These are phyloP conservation scores for Xylaria sp. DNA, from an alignment of 2,329 filamentous ascomycete genomes.

Conservation along the genomic window DNA sequence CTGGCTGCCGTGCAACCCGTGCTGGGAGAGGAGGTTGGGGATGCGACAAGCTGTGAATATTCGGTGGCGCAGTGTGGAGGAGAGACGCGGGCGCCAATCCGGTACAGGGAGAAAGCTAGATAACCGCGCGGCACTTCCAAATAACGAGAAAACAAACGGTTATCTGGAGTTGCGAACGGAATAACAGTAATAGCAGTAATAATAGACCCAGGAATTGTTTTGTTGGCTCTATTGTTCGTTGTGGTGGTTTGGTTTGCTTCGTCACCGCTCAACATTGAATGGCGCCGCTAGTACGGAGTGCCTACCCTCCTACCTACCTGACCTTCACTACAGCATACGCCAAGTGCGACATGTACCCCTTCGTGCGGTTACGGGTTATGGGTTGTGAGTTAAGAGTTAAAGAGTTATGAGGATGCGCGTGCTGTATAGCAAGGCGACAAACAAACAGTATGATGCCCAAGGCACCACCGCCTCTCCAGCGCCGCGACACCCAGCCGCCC, in stretches of 20 bases:
- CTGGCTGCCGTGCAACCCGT: slow-evolving; percentile 8
- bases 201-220: too few relatives aligned
- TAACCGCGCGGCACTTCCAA: slow-evolving; percentile 24
- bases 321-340: not conserved
- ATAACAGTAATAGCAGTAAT: slow-evolving; percentile 8
- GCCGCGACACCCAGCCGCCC: slow-evolving; percentile 19
- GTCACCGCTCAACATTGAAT: slow-evolving; percentile 12
- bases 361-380: too few relatives aligned
- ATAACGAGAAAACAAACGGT: not conserved
- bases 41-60: slow-evolving; percentile 36
- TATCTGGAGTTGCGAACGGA: not conserved
- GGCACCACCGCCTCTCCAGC: slow-evolving; percentile 26
- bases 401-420: slow-evolving; percentile 5
- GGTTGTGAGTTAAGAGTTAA: too few relatives aligned
- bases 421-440: not conserved
- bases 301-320: too few relatives aligned
- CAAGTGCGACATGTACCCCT: slow-evolving; percentile 8
- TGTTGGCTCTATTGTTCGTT: not conserved
- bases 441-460: slow-evolving; percentile 32
- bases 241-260: slow-evolving; percentile 18
- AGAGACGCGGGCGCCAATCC: slow-evolving; percentile 16
- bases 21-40: slow-evolving; percentile 36
- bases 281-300: not conserved
- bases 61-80: slow-evolving; percentile 39
- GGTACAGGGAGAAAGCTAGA: not conserved